Conservation (phyloP, 805 yeast genomes). For the Clavispora vitiphila region DNA sequence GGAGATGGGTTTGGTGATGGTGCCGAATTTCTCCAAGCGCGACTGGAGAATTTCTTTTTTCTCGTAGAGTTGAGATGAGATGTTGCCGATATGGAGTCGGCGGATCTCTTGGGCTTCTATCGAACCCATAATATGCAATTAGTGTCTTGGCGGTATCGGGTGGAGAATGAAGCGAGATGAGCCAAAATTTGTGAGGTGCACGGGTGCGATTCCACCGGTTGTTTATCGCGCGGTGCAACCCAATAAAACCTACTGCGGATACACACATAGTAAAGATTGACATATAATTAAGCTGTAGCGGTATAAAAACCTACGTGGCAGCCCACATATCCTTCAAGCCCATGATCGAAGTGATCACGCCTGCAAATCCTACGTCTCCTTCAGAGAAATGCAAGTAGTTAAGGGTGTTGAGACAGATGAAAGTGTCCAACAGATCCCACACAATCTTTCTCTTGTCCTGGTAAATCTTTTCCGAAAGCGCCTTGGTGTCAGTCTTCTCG, state of each 20-base stretch:
- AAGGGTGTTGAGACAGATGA: slow-evolving; percentile 70
- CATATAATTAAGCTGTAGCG: neutral
- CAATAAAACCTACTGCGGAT: no score
- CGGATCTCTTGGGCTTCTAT: slow-evolving; percentile 1
- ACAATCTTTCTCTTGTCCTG: slow-evolving; percentile 57
- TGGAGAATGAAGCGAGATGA: slow-evolving; percentile 1
- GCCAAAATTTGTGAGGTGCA: neutral
- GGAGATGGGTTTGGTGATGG: slow-evolving; percentile 41
- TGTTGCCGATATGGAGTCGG: slow-evolving; percentile 60
- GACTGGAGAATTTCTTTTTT: slow-evolving; percentile 41
- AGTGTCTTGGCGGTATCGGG: neutral
- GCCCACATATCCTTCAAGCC: slow-evolving; percentile 75
- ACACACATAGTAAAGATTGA: no score
- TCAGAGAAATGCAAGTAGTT: slow-evolving; percentile 60
- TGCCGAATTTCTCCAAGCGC: slow-evolving; percentile 64
- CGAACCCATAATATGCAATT: neutral
- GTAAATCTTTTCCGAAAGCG: slow-evolving; percentile 40
- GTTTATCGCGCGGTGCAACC: neutral
- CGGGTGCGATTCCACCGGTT: neutral
- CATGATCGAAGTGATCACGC: slow-evolving; percentile 72
- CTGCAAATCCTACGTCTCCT: slow-evolving; percentile 79
- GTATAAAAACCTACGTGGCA: slow-evolving; percentile 22
- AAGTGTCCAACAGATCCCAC: slow-evolving; percentile 72
- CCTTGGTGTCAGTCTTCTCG: slow-evolving; percentile 28
- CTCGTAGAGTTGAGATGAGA: slow-evolving; percentile 49